A percentile compares a stretch with the other conserved stretches of the same genome.
Evolutionary conservation across 2,329 filamentous ascomycete species (phyloP).

Genomic region (Fusarium torulosum): DNA sequence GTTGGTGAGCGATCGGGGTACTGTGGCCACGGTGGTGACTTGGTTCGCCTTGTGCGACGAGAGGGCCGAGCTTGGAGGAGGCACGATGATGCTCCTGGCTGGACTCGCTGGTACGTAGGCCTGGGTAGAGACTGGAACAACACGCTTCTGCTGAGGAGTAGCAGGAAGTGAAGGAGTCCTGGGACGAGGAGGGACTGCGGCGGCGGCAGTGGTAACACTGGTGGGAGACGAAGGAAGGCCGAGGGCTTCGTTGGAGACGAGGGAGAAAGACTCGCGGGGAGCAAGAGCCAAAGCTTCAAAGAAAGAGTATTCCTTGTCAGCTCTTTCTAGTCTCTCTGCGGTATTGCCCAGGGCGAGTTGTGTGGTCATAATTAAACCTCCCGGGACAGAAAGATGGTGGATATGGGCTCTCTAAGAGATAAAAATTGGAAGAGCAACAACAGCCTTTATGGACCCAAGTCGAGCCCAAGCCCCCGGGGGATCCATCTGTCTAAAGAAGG

Average conservation of each 20-base stretch:
- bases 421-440: conserved; percentile 35
- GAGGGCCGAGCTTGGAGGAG: not conserved
- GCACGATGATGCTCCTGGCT: not conserved
- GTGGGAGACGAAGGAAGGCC: conserved; percentile 39
- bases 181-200: conserved; percentile 7
- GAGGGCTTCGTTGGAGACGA: conserved; percentile 48
- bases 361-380: conserved; percentile 43
- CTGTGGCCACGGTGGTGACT: not conserved
- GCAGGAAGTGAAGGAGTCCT: conserved; percentile 15
- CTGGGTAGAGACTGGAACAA: conserved; percentile 12
- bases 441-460: conserved; percentile 45
- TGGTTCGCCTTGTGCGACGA: not conserved
- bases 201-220: conserved; percentile 12
- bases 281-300: conserved; percentile 50
- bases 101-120: conserved; percentile 14
- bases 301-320: conserved; percentile 50
- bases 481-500: too few species aligned
- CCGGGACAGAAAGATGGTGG: not conserved
- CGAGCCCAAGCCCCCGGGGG: not conserved
- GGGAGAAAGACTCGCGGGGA: conserved; percentile 45
- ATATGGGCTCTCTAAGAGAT: conserved; percentile 32
- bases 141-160: conserved; percentile 13
- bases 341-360: conserved; percentile 36
- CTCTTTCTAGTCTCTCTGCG: conserved; percentile 32
- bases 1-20: conserved; percentile 32